Conservation (phyloP, 441 rosid genomes). For the Isatis lusitanica region DNA sequence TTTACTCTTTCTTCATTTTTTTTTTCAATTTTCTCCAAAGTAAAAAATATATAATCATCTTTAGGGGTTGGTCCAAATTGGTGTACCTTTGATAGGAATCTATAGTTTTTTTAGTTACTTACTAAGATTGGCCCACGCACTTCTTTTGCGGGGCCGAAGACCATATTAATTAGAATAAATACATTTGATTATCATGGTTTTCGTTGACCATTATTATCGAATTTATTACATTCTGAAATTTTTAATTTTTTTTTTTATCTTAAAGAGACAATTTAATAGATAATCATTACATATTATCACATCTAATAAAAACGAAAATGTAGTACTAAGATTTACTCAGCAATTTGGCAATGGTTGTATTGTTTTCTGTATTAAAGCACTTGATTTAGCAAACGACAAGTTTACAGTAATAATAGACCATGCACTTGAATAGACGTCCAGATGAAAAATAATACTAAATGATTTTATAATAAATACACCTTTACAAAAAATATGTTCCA, state of each 20-base stretch:
- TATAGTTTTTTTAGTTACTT: slow-evolving; percentile 15
- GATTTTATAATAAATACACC: background rate
- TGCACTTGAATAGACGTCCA: background rate
- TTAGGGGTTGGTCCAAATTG: slow-evolving; percentile 26
- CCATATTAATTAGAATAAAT: background rate
- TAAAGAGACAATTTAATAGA: background rate
- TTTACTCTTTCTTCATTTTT: slow-evolving; percentile 21
- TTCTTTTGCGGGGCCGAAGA: slow-evolving; percentile 3
- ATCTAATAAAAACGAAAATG: background rate
- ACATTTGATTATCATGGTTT: background rate
- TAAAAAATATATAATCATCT: background rate
- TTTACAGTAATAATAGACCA: background rate
- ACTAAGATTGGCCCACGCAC: slow-evolving; percentile 7
- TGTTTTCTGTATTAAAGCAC: background rate
- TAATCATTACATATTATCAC: background rate
- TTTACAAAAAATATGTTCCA: background rate
- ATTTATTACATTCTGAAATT: background rate
- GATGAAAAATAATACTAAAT: background rate
- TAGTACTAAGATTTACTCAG: background rate
- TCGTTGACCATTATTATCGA: slow-evolving; percentile 13
- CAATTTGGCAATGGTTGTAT: background rate
- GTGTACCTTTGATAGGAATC: slow-evolving; percentile 19
- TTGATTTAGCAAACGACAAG: no score
- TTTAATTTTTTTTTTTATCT: background rate
- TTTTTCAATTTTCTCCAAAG: background rate